A percentile compares a stretch with the other conserved stretches of the same genome.
These are phyloP conservation scores for Escovopsis sp. DNA, from an alignment of 2,329 filamentous ascomycete genomes.

Conservation along the genomic window DNA sequence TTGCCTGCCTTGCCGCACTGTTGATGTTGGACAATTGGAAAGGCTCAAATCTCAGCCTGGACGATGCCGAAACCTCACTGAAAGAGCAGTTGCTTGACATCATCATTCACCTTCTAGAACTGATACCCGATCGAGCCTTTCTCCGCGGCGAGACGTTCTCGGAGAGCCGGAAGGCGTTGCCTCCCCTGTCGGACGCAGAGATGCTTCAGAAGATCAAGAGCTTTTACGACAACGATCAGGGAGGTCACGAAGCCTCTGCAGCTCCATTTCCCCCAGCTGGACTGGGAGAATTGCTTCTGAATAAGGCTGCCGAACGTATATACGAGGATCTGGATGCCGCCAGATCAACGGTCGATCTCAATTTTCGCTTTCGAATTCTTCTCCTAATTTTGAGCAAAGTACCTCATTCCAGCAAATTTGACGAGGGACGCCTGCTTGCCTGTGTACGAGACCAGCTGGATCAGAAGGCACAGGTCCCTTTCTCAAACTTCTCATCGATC, in stretches of 20 bases:
- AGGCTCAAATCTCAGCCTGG: slow-evolving; percentile 18
- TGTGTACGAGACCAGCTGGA: slow-evolving; percentile 36
- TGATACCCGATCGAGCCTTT: slow-evolving; percentile 52
- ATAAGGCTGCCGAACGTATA: slow-evolving; percentile 40
- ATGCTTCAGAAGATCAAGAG: slow-evolving; percentile 44
- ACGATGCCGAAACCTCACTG: slow-evolving; percentile 18
- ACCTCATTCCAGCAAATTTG: slow-evolving; percentile 26
- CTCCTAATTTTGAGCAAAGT: slow-evolving; percentile 41
- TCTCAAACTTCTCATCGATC: slow-evolving; percentile 42
- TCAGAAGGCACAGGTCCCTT: slow-evolving; percentile 25
- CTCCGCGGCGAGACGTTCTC: slow-evolving; percentile 13
- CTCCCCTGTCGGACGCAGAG: slow-evolving; percentile 23
- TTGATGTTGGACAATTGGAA: slow-evolving; percentile 46
- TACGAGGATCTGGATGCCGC: slow-evolving; percentile 30
- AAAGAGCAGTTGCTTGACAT: slow-evolving; percentile 29
- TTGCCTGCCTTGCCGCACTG: slow-evolving; percentile 44
- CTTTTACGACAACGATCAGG: slow-evolving; percentile 59
- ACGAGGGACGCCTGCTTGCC: slow-evolving; percentile 32
- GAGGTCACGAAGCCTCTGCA: slow-evolving; percentile 47
- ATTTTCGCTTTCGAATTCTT: slow-evolving; percentile 44
- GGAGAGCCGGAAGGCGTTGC: slow-evolving; percentile 1
- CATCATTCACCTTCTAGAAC: slow-evolving; percentile 41
- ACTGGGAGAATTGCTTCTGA: slow-evolving; percentile 47
- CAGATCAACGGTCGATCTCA: slow-evolving; percentile 31
- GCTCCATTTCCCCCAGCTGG: slow-evolving; percentile 43